Evolutionary conservation across 2,329 filamentous ascomycete species (phyloP).

Genomic region (Diplodia mutila): DNA sequence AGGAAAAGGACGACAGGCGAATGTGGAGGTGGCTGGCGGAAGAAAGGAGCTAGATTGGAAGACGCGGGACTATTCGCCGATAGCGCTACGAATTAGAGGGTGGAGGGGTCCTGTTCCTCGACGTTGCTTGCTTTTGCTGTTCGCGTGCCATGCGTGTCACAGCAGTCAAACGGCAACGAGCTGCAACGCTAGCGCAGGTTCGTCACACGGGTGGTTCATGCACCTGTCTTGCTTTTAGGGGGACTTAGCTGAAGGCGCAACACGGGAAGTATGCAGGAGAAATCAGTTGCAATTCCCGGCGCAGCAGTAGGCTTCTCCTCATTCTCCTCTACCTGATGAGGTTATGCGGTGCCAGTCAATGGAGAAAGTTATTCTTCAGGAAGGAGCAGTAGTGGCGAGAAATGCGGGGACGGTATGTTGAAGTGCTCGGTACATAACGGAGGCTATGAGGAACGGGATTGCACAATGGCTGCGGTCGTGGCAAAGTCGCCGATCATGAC

Average conservation of each 20-base stretch:
- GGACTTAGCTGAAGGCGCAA: not conserved
- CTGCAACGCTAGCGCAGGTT: slow-evolving; percentile 3
- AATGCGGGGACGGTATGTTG: not conserved
- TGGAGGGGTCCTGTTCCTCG: too few species aligned
- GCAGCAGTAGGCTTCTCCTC: not conserved
- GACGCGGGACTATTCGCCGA: too few species aligned
- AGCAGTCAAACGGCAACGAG: not conserved
- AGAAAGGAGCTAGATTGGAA: not conserved
- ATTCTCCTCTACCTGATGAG: not conserved
- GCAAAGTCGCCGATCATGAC: not conserved
- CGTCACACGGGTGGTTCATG: slow-evolving; percentile 1
- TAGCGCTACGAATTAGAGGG: too few species aligned
- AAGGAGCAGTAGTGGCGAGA: not conserved
- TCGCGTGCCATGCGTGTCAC: not conserved
- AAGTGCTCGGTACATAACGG: not conserved
- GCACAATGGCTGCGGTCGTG: not conserved
- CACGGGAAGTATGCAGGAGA: not conserved
- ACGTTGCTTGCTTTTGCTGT: not conserved
- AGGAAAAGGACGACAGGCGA: not conserved
- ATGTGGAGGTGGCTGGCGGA: not conserved
- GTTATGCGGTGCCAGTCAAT: too few species aligned
- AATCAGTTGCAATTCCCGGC: not conserved
- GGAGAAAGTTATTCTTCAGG: too few species aligned
- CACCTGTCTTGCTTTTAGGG: not conserved
- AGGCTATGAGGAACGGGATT: not conserved